Percentiles rank a stretch among this genome's conserved stretches.
These are phyloP conservation scores for Aotearoamyces nothofagi DNA, from an alignment of 2,329 filamentous ascomycete genomes.

Conservation along the genomic window DNA sequence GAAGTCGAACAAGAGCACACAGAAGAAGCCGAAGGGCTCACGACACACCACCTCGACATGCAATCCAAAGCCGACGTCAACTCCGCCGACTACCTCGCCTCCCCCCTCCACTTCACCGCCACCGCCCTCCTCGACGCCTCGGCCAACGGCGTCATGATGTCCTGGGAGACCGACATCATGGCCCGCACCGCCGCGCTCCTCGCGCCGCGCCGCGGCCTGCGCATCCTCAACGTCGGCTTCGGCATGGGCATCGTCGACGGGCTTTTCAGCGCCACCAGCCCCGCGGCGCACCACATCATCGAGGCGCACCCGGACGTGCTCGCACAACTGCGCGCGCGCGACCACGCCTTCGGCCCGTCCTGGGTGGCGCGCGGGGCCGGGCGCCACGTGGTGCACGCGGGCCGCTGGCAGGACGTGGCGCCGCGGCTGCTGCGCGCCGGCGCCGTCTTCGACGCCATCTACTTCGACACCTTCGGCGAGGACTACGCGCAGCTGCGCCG, in stretches of 20 bases:
- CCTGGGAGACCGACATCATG: slow-evolving; percentile 85
- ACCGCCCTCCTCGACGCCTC: slow-evolving; percentile 58
- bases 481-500: slow-evolving; percentile 72
- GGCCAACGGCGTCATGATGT: slow-evolving; percentile 85
- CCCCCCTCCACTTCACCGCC: slow-evolving; percentile 46
- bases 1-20: slow-evolving; percentile 10
- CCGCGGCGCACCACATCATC: slow-evolving; percentile 64
- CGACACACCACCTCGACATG: slow-evolving; percentile 12
- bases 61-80: slow-evolving; percentile 30
- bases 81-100: slow-evolving; percentile 53
- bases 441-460: slow-evolving; percentile 71
- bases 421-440: slow-evolving; percentile 52
- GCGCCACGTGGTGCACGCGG: slow-evolving; percentile 57
- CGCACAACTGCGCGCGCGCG: slow-evolving; percentile 33
- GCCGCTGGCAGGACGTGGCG: slow-evolving; percentile 70
- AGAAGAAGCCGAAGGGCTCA: slow-evolving; percentile 6
- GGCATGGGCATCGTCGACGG: slow-evolving; percentile 82
- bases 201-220: slow-evolving; percentile 31
- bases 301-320: slow-evolving; percentile 74
- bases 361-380: slow-evolving; percentile 45
- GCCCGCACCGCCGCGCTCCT: slow-evolving; percentile 56
- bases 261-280: slow-evolving; percentile 55
- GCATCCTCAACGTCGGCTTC: slow-evolving; percentile 74
- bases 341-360: slow-evolving; percentile 27
- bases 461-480: slow-evolving; percentile 97